phyloP scores from a whole-genome alignment of 106 monocot species.

The Acanthochlamys bracteata region DNA sequence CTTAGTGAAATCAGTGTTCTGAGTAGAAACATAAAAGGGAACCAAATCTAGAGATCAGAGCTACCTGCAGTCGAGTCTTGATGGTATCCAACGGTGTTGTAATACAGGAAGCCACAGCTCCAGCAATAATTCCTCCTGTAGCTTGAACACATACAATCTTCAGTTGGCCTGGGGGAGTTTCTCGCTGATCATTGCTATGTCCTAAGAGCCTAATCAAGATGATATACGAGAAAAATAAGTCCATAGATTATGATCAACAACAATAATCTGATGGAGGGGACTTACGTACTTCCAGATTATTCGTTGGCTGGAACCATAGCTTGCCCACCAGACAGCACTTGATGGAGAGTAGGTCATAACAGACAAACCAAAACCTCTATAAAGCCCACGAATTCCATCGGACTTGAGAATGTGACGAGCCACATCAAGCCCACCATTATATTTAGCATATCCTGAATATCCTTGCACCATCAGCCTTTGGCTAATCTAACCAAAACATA shows the following conservation, averaged over 20 bases:
- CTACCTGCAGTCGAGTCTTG: constrained; percentile 87
- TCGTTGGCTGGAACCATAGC: constrained; percentile 93
- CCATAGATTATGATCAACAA: background rate
- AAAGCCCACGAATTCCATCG: constrained; percentile 76
- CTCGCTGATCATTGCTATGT: constrained; percentile 26
- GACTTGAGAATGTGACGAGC: constrained; percentile 57
- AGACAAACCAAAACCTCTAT: constrained; percentile 96
- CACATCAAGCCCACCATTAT: constrained; percentile 90
- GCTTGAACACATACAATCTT: constrained; percentile 64
- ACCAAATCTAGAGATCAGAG: background rate
- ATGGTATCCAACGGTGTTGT: constrained; percentile 93
- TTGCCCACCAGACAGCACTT: constrained; percentile 99
- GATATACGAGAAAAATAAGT: background rate
- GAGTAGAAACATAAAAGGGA: background rate
- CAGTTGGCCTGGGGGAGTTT: constrained; percentile 34
- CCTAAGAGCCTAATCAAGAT: constrained; percentile 40
- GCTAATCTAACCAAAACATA: constrained; percentile 58
- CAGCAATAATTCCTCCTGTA: constrained; percentile 70
- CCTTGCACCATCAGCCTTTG: constrained; percentile 99
- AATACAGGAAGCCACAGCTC: constrained; percentile 76
- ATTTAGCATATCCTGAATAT: constrained; percentile 84
- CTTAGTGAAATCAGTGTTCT: background rate
- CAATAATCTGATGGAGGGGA: too few relatives aligned
- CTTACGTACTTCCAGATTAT: constrained; percentile 75
- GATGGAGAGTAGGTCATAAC: constrained; percentile 94